These are phyloP conservation scores for Boletus subcaerulescens DNA, from an alignment of 768 basidiomycete species.

Conservation along the genomic window DNA sequence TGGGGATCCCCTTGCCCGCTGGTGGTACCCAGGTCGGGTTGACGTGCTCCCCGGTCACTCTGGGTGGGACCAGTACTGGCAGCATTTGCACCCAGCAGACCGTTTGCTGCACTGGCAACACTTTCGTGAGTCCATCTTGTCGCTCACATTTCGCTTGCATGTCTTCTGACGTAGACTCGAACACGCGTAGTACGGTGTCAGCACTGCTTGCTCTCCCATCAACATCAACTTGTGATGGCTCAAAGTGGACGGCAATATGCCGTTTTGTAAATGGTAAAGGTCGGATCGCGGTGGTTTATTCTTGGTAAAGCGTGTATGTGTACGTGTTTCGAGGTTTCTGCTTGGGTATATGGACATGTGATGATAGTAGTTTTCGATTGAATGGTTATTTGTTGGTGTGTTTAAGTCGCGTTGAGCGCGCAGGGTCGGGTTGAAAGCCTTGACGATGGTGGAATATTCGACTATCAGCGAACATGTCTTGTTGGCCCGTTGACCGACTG, in stretches of 20 bases:
- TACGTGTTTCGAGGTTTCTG: background rate
- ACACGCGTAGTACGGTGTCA: background rate
- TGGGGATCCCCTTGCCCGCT: background rate
- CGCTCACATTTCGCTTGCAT: background rate
- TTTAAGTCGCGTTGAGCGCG: background rate
- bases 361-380: background rate
- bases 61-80: background rate
- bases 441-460: no score
- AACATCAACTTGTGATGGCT: no score
- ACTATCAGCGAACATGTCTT: no score
- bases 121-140: background rate
- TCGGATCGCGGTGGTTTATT: background rate
- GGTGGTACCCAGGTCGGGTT: background rate
- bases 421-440: no score
- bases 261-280: background rate
- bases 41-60: background rate
- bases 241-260: no score
- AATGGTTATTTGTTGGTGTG: background rate
- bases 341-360: background rate
- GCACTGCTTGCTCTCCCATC: no score
- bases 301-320: background rate
- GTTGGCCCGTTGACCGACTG: no score
- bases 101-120: constrained; percentile 2
- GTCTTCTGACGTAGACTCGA: background rate
- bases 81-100: background rate